phyloP scores from a whole-genome alignment of 176 grass and related monocot species.

The Bromus sterilis region DNA sequence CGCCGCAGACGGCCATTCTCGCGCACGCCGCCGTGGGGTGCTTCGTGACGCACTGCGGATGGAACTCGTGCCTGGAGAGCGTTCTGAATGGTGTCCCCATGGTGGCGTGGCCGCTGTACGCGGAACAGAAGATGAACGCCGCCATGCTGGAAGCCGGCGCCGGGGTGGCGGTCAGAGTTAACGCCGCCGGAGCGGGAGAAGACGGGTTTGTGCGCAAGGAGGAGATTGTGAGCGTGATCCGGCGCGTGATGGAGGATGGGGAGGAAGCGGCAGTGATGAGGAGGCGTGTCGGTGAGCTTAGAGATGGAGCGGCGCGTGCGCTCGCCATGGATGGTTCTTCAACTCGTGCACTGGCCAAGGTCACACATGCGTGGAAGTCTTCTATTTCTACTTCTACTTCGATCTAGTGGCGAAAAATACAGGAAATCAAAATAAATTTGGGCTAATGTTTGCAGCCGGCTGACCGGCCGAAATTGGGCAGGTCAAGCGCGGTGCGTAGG shows the following conservation, averaged over 20 bases:
- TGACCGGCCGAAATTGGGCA: no score
- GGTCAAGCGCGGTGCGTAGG: no score
- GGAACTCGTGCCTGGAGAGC: constrained; percentile 56
- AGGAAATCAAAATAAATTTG: not conserved
- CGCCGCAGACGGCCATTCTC: constrained; percentile 28
- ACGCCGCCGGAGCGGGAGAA: not conserved
- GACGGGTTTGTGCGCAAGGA: constrained; percentile 13
- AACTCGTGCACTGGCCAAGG: not conserved
- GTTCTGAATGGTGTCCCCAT: constrained; percentile 39
- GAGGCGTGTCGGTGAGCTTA: constrained; percentile 11
- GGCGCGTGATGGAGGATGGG: constrained; percentile 38
- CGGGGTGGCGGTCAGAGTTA: constrained; percentile 7
- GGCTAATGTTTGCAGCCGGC: no score
- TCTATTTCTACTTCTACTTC: not conserved
- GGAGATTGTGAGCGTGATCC: constrained; percentile 25
- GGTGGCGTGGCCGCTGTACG: constrained; percentile 53
- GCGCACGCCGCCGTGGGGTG: constrained; percentile 6
- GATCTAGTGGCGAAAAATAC: not conserved
- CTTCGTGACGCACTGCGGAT: constrained; percentile 67
- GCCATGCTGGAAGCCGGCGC: constrained; percentile 31
- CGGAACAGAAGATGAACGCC: constrained; percentile 57
- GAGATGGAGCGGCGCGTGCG: not conserved
- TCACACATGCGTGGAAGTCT: not conserved
- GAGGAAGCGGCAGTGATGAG: constrained; percentile 22
- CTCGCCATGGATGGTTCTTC: constrained; percentile 25